Evolutionary conservation across 2,329 filamentous ascomycete genomes (phyloP), one percentile per base, ranked within the genome.

Genomic region (Penicillium sp.): DNA sequence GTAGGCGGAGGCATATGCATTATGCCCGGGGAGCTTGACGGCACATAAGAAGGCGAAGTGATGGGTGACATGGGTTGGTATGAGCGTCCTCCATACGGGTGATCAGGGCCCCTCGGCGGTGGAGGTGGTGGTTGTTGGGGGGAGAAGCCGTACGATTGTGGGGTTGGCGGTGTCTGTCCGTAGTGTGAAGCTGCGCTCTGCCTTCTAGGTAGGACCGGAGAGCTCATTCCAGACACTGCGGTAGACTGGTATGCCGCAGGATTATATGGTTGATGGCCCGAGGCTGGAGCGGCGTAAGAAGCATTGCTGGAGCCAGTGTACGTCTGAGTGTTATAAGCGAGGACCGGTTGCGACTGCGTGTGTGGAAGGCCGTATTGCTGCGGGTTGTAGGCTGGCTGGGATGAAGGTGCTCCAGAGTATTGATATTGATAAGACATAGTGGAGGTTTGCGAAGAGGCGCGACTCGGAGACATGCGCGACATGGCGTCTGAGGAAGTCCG

Each of bases 311-410:
- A 60, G 46, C 63, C 62, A 38, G 66, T 68, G 66, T 81, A 93
- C 37, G 81, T 78, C 69, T 88, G 83, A 2, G 90, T 89, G 68
- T 92, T 93, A 74, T 92, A 93, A 42, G 82, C 81, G 71, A 75
- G 73, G 69, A 71, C 69, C 26, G 73, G 75, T 50, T 78, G 76
- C 46, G 78, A 76, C 54, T 78, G 77, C 24, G 76, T 69, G 35
- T 76, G 71, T 13, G 77, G 73, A 29, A 79, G 72, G 44, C 76
- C 78, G 71, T 85, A 88, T 65, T 84, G 77, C 66, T 85, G 84
- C 14, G 85, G 85, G 62, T 88, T 87, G 73, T 88, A 88, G 42
- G 80, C 64, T 18, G 72, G 76, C 65, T 74, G 81, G 69, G 72
- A 75, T 67, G 74, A 80, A 72, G 69, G 73, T 64, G 64, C 48